Conservation (phyloP, 148 eudicot genomes). For the Cornus suecica region DNA sequence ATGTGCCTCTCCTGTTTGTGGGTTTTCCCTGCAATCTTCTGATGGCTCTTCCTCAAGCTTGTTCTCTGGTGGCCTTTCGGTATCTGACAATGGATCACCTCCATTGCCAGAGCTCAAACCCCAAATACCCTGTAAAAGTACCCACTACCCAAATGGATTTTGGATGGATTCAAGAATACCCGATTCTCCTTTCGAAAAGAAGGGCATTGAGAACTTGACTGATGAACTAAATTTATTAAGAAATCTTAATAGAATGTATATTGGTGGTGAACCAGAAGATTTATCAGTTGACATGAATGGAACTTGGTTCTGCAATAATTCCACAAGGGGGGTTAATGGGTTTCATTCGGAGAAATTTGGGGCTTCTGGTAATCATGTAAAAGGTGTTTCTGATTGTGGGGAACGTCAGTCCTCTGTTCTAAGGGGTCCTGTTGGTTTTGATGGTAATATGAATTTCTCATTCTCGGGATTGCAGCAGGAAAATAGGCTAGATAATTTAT, state of each 20-base stretch:
- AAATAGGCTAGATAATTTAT: conserved; percentile 5
- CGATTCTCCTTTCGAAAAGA: conserved; percentile 13
- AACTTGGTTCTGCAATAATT: conserved; percentile 12
- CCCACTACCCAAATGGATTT: conserved; percentile 11
- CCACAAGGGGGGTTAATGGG: conserved; percentile 8
- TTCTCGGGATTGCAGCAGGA: conserved; percentile 14
- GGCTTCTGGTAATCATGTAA: conserved; percentile 11
- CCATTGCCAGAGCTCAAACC: conserved; percentile 29
- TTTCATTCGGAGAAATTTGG: conserved; percentile 13
- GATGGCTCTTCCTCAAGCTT: conserved; percentile 42
- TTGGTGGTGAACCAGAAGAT: conserved; percentile 18
- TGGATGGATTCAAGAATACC: conserved; percentile 6
- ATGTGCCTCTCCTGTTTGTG: conserved; percentile 34
- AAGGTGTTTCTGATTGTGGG: conserved; percentile 15
- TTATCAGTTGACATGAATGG: conserved; percentile 15
- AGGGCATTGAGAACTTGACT: conserved; percentile 6
- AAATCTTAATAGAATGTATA: conserved; percentile 25
- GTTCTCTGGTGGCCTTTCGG: conserved; percentile 27
- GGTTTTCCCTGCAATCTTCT: conserved; percentile 33
- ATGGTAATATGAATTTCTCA: conserved; percentile 17
- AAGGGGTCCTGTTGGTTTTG: conserved; percentile 8
- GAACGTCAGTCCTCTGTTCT: conserved; percentile 12
- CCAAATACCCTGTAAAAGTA: conserved; percentile 12
- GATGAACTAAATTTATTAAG: conserved; percentile 22
- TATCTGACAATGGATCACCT: conserved; percentile 25